Evolutionary conservation across 257 asterid genomes (phyloP).

Genomic region (Eucommia ulmoides): DNA sequence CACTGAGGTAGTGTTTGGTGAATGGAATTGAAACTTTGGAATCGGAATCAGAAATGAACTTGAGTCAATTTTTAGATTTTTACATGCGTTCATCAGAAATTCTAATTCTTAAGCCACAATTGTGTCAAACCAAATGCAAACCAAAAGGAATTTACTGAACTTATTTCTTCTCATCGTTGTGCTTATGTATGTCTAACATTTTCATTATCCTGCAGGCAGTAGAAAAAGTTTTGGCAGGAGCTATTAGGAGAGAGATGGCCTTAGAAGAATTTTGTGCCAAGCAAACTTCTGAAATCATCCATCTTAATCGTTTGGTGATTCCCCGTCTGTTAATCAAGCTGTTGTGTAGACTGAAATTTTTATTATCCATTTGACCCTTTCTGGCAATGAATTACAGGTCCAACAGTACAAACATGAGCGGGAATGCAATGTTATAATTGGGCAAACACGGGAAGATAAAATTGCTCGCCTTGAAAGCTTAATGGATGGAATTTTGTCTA

Average conservation of each 20-base stretch:
- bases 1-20: conserved; percentile 1
- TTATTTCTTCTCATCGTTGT: too few species aligned
- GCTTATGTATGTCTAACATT: conserved; percentile 15
- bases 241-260: conserved; percentile 99
- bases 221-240: conserved; percentile 93
- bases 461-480: conserved; percentile 89
- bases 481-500: conserved; percentile 82
- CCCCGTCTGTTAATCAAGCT: conserved; percentile 7
- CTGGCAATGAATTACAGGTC: conserved; percentile 34
- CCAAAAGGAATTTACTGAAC: too few species aligned
- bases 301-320: conserved; percentile 83
- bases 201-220: conserved; percentile 58
- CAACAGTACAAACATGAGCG: conserved; percentile 98
- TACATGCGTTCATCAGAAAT: too few species aligned
- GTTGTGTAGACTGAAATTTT: conserved; percentile 2
- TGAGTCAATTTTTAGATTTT: too few species aligned
- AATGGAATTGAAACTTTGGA: too few species aligned
- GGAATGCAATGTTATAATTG: conserved; percentile 77
- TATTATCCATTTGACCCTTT: conserved; percentile 9
- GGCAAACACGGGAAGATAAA: conserved; percentile 93
- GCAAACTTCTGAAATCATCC: conserved; percentile 72
- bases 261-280: conserved; percentile 75
- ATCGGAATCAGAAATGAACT: too few species aligned
- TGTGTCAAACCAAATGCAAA: too few species aligned
- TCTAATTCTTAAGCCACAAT: too few species aligned